These are phyloP conservation scores for Paraphoma chrysanthemicola DNA, from an alignment of 2,329 filamentous ascomycete species.

Conservation along the genomic window DNA sequence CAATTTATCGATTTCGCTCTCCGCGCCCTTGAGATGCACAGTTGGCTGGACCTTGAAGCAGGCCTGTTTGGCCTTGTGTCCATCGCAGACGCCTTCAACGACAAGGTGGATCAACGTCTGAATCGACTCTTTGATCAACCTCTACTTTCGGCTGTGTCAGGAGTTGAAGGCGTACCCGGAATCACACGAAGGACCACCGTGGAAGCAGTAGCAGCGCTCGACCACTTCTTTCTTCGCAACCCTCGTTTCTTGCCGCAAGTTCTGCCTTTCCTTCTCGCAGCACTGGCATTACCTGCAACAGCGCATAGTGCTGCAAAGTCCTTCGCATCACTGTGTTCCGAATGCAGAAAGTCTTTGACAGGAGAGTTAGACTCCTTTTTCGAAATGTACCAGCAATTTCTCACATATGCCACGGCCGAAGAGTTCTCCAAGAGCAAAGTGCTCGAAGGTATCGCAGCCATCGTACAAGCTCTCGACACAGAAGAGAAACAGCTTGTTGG, in stretches of 20 bases:
- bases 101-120: slow-evolving; percentile 66
- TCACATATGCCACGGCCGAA: slow-evolving; percentile 67
- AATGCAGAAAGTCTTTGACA: slow-evolving; percentile 74
- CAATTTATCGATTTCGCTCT: slow-evolving; percentile 55
- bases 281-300: slow-evolving; percentile 68
- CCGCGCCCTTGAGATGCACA: slow-evolving; percentile 47
- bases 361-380: slow-evolving; percentile 73
- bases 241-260: slow-evolving; percentile 71
- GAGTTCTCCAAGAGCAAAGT: slow-evolving; percentile 75
- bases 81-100: slow-evolving; percentile 70
- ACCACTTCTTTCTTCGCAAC: slow-evolving; percentile 77
- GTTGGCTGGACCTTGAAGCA: slow-evolving; percentile 61
- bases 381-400: slow-evolving; percentile 72
- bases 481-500: slow-evolving; percentile 62
- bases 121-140: slow-evolving; percentile 69
- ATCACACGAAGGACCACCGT: slow-evolving; percentile 73
- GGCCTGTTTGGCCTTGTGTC: slow-evolving; percentile 69
- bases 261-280: slow-evolving; percentile 76
- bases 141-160: slow-evolving; percentile 59
- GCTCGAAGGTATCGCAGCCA: slow-evolving; percentile 74
- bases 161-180: slow-evolving; percentile 60
- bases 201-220: slow-evolving; percentile 73
- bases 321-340: slow-evolving; percentile 76
- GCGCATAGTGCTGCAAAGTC: slow-evolving; percentile 75
- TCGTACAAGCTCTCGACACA: slow-evolving; percentile 74